Evolutionary conservation across 148 eudicot genomes (phyloP), one percentile per base, ranked within the genome.

Genomic region (Amaranthus cruentus): DNA sequence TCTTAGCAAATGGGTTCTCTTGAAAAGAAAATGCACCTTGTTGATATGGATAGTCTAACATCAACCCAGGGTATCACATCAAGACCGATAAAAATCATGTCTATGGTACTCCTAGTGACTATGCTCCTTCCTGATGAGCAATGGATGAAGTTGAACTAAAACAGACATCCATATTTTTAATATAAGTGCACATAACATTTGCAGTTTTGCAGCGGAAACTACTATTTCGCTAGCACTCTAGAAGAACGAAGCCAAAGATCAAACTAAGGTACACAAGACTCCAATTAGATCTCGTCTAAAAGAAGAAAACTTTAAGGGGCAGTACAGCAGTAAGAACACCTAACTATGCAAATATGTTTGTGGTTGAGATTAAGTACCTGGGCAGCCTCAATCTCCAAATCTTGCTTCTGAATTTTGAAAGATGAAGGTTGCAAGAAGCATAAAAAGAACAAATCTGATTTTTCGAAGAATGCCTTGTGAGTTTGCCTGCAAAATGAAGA

Each of bases 361-460:
- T 68, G 21, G 9, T 11, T 43, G 7, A 70, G 28, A 28, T 28
- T 56, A 13, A 58, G 47, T 85, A 91, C 97, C 90, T 89, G 87
- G 71, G 90, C 91, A 28, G 85, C 93, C 77, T 87, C 96, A 67
- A 92, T 92, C 82, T 92, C 97, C 55, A 79, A 68, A 58, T 87
- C 97, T 79, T 92, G 97, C 82, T 53, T 83, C 77, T 90, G 88
- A 81, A 92, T 87, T 78, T 80, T 73, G 62, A 87, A 92, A 55
- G 97, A 90, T 57, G 79, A 66, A 38, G 97, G 97, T 28, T 64
- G 82, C 83, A 92, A 72, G 85, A 84, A 79, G 84, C 97, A 92
- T 72, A 92, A 60, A 59, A 92, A 88, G 81, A 84, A 82, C 57
- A 92, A 69, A 73, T 92, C 97, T 52, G 97, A 92, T 80, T 92